Evolutionary conservation across 1,139 yeast species (phyloP), one percentile per base, ranked within the genome.

Genomic region (Candida sp.): DNA sequence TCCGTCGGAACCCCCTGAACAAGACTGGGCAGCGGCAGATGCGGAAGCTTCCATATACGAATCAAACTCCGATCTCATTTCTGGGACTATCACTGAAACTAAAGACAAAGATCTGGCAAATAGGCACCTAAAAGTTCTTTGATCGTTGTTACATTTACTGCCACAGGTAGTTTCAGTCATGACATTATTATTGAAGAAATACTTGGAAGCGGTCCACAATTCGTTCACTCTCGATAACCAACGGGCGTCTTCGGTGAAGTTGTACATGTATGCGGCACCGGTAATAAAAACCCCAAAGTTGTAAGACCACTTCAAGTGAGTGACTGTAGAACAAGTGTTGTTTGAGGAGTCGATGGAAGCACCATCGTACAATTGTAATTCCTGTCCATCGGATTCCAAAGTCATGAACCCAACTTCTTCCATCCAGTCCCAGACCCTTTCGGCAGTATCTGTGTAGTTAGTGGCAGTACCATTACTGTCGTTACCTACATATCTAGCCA

Each of bases 1-100:
- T n/a, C 85, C 84, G 58, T 85, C 91, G 1, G 65, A 49, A 49
- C 93, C 93, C 43, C 95, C 95, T 19, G 75, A 62, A 58, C 95
- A 87, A 1, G 91, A 75, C 49, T 67, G 66, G 0, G 91, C 88
- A 5, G 91, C 93, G 1, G 79, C 93, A 27, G 52, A 54, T 1
- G 93, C 89, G 34, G 83, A 73, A 5, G 71, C 61, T 21, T 64
- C 63, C 29, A 87, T 51, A 51, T 77, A 67, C 1, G 68, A 63
- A 57, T 63, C 57, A 42, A 86, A 75, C 5, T 56, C 57, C 19
- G 64, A 71, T 30, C 60, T 58, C 25, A 81, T 64, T 15, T 66
- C 60, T 0, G 90, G 84, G 11, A 81, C 81, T 55, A 87, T 63
- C 43, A 68, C 65, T 33, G 82, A 73, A 1, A 90, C 73, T 47